phyloP scores from a whole-genome alignment of 805 yeast species.

The Metschnikowia noctiluminum region DNA sequence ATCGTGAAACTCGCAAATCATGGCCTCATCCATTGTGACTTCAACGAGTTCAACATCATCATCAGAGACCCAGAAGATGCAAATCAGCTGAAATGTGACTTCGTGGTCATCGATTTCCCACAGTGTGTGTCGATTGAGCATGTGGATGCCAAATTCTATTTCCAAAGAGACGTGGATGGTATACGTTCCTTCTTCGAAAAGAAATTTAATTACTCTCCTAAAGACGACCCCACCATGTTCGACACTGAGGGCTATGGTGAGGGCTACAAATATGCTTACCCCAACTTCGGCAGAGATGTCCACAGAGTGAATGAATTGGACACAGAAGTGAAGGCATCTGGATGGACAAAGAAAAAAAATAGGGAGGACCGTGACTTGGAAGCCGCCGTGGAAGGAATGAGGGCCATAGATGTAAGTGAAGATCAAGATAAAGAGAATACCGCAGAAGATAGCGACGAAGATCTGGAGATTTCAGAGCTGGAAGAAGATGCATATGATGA shows the following conservation, averaged over 20 bases:
- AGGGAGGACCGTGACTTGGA: conserved; percentile 63
- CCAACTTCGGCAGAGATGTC: conserved; percentile 76
- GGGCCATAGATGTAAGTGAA: conserved; percentile 36
- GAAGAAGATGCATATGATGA: conserved; percentile 36
- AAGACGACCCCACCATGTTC: conserved; percentile 62
- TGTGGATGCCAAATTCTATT: conserved; percentile 80
- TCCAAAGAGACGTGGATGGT: conserved; percentile 91
- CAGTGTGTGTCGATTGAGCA: conserved; percentile 95
- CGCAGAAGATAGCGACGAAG: conserved; percentile 25
- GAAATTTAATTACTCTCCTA: conserved; percentile 72
- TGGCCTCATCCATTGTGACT: conserved; percentile 96
- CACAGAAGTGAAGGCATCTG: conserved; percentile 88
- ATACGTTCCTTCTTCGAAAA: conserved; percentile 77
- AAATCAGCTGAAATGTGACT: conserved; percentile 54
- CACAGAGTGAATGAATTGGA: conserved; percentile 68
- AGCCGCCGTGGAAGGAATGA: conserved; percentile 67
- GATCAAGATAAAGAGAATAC: conserved; percentile 44
- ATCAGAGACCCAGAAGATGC: conserved; percentile 59
- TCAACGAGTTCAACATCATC: conserved; percentile 94
- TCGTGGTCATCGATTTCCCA: conserved; percentile 95
- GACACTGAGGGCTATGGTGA: conserved; percentile 81
- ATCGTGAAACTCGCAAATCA: conserved; percentile 78
- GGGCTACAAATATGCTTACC: conserved; percentile 73
- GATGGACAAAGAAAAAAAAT: conserved; percentile 50
- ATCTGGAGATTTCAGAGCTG: conserved; percentile 27